These are phyloP conservation scores for Aspergillus egyptiacus DNA, from an alignment of 495 filamentous ascomycete genomes.

Conservation along the genomic window DNA sequence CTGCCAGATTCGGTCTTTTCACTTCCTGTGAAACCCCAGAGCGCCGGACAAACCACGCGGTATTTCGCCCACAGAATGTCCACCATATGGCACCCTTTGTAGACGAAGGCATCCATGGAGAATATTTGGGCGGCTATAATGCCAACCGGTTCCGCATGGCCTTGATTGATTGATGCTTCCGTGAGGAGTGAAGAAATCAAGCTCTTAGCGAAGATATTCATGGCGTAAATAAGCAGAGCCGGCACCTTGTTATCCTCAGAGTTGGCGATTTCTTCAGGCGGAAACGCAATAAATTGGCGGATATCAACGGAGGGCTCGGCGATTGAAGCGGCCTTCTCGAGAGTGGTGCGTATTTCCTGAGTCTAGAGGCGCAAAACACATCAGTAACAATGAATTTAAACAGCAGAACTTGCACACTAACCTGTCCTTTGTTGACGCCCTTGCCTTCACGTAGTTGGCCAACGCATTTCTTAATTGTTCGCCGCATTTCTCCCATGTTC, in stretches of 20 bases:
- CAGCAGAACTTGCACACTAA: conserved; percentile 12
- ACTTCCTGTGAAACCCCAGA: conserved; percentile 76
- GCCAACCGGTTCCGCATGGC: conserved; percentile 76
- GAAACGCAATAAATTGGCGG: conserved; percentile 56
- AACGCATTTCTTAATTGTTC: conserved; percentile 62
- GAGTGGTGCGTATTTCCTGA: conserved; percentile 38
- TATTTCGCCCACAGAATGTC: conserved; percentile 89
- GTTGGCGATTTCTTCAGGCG: conserved; percentile 48
- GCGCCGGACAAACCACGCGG: conserved; percentile 69
- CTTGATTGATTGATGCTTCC: conserved; percentile 64
- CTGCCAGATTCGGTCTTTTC: conserved; percentile 68
- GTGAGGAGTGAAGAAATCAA: conserved; percentile 67
- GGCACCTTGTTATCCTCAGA: conserved; percentile 54
- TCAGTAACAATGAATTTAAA: conserved; percentile 10
- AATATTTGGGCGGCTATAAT: conserved; percentile 70
- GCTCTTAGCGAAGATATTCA: conserved; percentile 78
- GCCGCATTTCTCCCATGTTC: conserved; percentile 67
- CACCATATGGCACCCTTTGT: conserved; percentile 65
- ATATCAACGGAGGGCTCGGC: conserved; percentile 57
- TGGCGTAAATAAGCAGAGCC: conserved; percentile 68
- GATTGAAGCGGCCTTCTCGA: conserved; percentile 41
- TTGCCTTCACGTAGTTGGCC: conserved; percentile 66
- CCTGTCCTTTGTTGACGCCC: conserved; percentile 53
- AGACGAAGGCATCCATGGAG: conserved; percentile 57
- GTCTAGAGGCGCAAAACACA: conserved; percentile 28